A percentile compares a stretch with the other conserved stretches of the same genome.
These are phyloP conservation scores for Haematococcus lacustris DNA, from an alignment of 139 green algal species.

Conservation along the genomic window DNA sequence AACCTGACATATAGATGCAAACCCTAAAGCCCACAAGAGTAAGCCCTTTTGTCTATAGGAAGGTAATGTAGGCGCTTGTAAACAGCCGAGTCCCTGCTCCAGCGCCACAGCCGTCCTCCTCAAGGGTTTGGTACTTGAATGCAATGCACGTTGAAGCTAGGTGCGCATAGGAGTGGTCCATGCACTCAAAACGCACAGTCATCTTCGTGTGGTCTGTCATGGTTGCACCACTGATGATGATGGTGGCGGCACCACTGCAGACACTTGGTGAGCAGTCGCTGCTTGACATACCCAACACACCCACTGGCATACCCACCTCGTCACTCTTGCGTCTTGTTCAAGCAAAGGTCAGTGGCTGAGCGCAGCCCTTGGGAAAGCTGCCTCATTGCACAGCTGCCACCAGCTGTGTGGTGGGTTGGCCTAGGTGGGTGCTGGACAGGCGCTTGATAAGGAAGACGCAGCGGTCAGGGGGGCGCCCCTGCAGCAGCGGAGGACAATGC, in stretches of 20 bases:
- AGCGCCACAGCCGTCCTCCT: too few species aligned
- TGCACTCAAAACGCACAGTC: background rate
- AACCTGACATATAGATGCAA: too few species aligned
- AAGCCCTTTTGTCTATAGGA: too few species aligned
- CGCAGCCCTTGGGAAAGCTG: background rate
- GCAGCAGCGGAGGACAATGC: background rate
- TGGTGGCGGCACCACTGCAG: too few species aligned
- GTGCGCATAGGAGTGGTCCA: background rate
- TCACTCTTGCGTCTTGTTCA: background rate
- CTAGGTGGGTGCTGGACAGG: background rate
- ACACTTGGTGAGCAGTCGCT: too few species aligned
- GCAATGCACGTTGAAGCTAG: background rate
- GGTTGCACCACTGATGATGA: background rate
- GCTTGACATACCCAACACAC: too few species aligned
- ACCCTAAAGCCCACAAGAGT: too few species aligned
- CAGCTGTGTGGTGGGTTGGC: background rate
- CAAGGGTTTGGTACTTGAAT: too few species aligned
- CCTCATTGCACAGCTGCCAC: background rate
- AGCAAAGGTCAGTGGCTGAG: too few species aligned
- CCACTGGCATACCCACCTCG: background rate
- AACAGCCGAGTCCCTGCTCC: too few species aligned
- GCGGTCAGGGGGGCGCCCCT: constrained; percentile 11
- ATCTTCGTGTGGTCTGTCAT: background rate
- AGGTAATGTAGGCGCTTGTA: too few species aligned
- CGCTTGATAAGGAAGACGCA: constrained; percentile 20